Percentiles rank a stretch among this genome's conserved stretches.
These are phyloP conservation scores for Grammothele lineata DNA, from an alignment of 768 basidiomycete species.

Conservation along the genomic window DNA sequence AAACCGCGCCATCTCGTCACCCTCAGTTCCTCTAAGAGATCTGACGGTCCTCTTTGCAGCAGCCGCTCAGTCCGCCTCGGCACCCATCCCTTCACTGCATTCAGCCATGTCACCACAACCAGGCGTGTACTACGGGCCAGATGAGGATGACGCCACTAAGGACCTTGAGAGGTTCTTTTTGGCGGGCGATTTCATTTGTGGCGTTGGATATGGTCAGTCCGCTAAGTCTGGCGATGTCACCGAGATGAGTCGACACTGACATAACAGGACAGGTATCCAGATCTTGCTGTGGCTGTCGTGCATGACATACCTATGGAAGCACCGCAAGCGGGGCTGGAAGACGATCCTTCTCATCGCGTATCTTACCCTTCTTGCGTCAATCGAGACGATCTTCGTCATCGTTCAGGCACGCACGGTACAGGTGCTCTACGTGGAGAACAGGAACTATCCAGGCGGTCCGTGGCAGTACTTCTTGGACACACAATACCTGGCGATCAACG, in stretches of 20 bases:
- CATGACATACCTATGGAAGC: slow-evolving; percentile 34
- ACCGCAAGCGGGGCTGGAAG: slow-evolving; percentile 26
- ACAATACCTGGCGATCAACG: slow-evolving; percentile 37
- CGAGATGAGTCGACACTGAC: too few relatives aligned
- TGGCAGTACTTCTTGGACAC: slow-evolving; percentile 41
- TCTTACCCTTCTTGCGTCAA: slow-evolving; percentile 32
- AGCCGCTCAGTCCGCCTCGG: too few relatives aligned
- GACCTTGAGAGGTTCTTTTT: slow-evolving; percentile 37
- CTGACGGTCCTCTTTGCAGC: background rate
- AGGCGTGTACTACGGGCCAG: slow-evolving; percentile 26
- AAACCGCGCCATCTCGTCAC: too few relatives aligned
- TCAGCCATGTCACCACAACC: slow-evolving; percentile 13
- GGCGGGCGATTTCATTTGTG: slow-evolving; percentile 37
- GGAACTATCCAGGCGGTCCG: slow-evolving; percentile 31
- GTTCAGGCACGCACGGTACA: slow-evolving; percentile 37
- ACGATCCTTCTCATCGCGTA: slow-evolving; percentile 34
- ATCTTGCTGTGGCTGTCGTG: slow-evolving; percentile 35
- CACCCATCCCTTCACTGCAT: too few relatives aligned
- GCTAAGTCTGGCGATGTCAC: background rate
- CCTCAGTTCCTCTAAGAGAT: too few relatives aligned
- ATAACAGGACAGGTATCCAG: slow-evolving; percentile 29
- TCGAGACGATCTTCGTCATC: slow-evolving; percentile 36
- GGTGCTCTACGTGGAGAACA: slow-evolving; percentile 21
- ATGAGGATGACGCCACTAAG: slow-evolving; percentile 30
- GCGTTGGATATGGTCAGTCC: slow-evolving; percentile 36